These are phyloP conservation scores for Chaetoceros muelleri DNA, from an alignment of 108 stramenopile species.

Conservation along the genomic window DNA sequence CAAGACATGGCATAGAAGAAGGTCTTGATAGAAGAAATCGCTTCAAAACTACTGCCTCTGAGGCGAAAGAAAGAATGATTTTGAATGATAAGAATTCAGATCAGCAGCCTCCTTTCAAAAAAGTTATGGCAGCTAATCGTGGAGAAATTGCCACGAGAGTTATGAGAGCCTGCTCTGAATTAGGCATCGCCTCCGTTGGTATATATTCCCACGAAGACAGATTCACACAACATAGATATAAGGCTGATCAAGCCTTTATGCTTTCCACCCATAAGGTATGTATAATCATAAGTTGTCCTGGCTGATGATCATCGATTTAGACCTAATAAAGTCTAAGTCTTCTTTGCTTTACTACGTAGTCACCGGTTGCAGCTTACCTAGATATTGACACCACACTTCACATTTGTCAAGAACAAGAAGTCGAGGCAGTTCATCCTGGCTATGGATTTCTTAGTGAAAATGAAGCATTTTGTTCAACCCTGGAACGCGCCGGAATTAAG, in stretches of 20 bases:
- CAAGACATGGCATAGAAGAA: too few relatives aligned
- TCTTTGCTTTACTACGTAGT: slow-evolving; percentile 12
- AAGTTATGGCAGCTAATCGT: slow-evolving; percentile 81
- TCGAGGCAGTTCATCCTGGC: slow-evolving; percentile 83
- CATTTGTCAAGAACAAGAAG: slow-evolving; percentile 67
- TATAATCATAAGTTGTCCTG: neutral
- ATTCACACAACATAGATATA: slow-evolving; percentile 95
- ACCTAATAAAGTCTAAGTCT: slow-evolving; percentile 1
- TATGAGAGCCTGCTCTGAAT: slow-evolving; percentile 63
- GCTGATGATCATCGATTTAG: slow-evolving; percentile 7
- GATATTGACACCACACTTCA: slow-evolving; percentile 75
- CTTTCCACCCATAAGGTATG: slow-evolving; percentile 13
- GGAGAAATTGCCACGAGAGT: slow-evolving; percentile 74
- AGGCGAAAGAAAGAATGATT: too few relatives aligned
- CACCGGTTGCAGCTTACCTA: slow-evolving; percentile 92
- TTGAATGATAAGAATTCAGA: too few relatives aligned
- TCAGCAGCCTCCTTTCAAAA: slow-evolving; percentile 82
- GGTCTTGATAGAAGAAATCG: too few relatives aligned
- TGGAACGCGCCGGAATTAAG: slow-evolving; percentile 59
- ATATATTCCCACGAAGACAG: slow-evolving; percentile 88
- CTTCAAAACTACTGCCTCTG: too few relatives aligned
- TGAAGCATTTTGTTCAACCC: slow-evolving; percentile 60
- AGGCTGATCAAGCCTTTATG: slow-evolving; percentile 86
- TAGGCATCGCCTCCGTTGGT: slow-evolving; percentile 67
- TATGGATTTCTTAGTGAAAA: slow-evolving; percentile 92